phyloP scores from a whole-genome alignment of 1,139 yeast genomes.

The Hyphopichia fennica region DNA sequence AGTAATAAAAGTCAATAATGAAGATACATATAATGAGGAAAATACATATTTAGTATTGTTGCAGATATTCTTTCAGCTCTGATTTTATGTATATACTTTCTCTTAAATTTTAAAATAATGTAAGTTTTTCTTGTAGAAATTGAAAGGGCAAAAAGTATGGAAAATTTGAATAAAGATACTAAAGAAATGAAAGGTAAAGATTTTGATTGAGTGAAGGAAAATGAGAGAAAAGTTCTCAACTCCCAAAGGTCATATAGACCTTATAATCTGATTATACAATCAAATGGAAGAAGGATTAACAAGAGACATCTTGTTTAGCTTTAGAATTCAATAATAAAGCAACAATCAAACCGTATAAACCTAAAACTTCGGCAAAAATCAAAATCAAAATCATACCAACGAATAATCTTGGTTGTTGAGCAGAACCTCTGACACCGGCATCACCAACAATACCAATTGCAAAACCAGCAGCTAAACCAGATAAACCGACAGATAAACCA shows the following conservation, averaged over 20 bases:
- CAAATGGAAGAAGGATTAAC: conserved; percentile 60
- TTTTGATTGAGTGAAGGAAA: not conserved
- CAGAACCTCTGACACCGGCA: conserved; percentile 95
- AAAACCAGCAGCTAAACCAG: conserved; percentile 96
- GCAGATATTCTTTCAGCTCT: no score
- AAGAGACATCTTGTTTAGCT: conserved; percentile 84
- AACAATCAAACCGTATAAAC: conserved; percentile 95
- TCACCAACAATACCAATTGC: conserved; percentile 99
- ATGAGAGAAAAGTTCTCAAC: no score
- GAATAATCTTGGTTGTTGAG: conserved; percentile 95
- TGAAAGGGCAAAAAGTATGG: not conserved
- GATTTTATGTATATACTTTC: no score
- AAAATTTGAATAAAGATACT: not conserved
- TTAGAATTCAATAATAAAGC: conserved; percentile 96
- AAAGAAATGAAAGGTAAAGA: not conserved
- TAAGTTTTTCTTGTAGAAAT: not conserved
- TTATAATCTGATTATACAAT: no score
- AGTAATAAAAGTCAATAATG: not conserved
- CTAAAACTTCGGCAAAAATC: conserved; percentile 97
- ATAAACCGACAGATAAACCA: conserved; percentile 95
- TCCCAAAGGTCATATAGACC: no score
- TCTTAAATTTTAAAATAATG: no score
- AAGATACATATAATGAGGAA: no score
- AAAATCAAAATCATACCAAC: conserved; percentile 93
- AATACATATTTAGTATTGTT: no score